These are phyloP conservation scores for Schizophyllum commune DNA, from an alignment of 1,284 basidiomycete species.

Conservation along the genomic window DNA sequence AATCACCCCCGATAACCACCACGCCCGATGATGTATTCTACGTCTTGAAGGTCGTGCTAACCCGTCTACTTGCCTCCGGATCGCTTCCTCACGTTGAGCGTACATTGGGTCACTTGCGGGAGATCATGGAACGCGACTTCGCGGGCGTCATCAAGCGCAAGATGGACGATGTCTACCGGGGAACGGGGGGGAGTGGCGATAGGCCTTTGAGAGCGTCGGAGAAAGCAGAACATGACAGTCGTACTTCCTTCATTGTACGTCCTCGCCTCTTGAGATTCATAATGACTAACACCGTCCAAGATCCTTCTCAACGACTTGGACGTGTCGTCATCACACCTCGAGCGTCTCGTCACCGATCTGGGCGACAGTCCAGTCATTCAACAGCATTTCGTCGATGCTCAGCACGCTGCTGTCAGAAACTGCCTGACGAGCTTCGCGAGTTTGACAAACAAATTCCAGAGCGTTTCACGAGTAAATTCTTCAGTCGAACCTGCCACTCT, in stretches of 20 bases:
- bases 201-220: constrained; percentile 47
- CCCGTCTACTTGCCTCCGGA: constrained; percentile 70
- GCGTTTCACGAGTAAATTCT: constrained; percentile 53
- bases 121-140: constrained; percentile 77
- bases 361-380: constrained; percentile 45
- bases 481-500: too few relatives aligned
- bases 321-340: constrained; percentile 79
- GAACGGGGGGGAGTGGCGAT: constrained; percentile 28
- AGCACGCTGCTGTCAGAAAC: constrained; percentile 42
- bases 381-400: constrained; percentile 63
- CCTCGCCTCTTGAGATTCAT: neutral
- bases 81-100: constrained; percentile 50
- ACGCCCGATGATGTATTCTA: constrained; percentile 94
- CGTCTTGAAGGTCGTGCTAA: constrained; percentile 78
- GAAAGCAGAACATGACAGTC: constrained; percentile 71
- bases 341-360: constrained; percentile 70
- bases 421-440: constrained; percentile 42
- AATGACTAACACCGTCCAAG: constrained; percentile 29
- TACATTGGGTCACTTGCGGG: constrained; percentile 56
- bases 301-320: constrained; percentile 87
- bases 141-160: constrained; percentile 71
- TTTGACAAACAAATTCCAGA: constrained; percentile 58
- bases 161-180: constrained; percentile 82
- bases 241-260: constrained; percentile 75
- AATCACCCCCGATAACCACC: constrained; percentile 54